Evolutionary conservation across 495 filamentous ascomycete genomes (phyloP).

Genomic region (Daldinia bambusicola): DNA sequence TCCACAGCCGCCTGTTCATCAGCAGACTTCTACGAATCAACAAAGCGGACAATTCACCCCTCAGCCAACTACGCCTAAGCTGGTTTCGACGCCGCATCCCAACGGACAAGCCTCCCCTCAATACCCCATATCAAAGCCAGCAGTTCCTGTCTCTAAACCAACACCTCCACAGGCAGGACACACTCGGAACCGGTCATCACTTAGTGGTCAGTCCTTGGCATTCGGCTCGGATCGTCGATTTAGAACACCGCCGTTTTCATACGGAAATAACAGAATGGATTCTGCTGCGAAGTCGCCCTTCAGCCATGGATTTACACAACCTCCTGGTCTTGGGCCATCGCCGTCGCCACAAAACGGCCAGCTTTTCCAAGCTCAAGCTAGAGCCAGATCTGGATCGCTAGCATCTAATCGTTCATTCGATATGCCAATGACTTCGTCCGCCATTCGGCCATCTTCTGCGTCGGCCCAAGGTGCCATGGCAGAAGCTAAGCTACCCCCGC

Average conservation of each 20-base stretch:
- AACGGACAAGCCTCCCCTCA: slow-evolving; percentile 28
- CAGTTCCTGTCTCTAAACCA: slow-evolving; percentile 31
- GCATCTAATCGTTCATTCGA: slow-evolving; percentile 49
- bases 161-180: slow-evolving; percentile 42
- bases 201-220: slow-evolving; percentile 37
- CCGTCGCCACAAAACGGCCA: slow-evolving; percentile 48
- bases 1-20: slow-evolving; percentile 6
- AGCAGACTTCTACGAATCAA: not conserved
- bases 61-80: slow-evolving; percentile 7
- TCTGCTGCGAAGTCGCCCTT: slow-evolving; percentile 47
- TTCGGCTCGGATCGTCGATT: slow-evolving; percentile 46
- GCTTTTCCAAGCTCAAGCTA: slow-evolving; percentile 48
- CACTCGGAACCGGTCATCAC: slow-evolving; percentile 44
- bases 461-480: slow-evolving; percentile 42
- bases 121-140: slow-evolving; percentile 36
- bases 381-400: slow-evolving; percentile 45
- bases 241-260: slow-evolving; percentile 49
- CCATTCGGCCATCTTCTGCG: slow-evolving; percentile 44
- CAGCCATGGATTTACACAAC: slow-evolving; percentile 46
- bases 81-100: slow-evolving; percentile 9
- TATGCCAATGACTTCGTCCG: slow-evolving; percentile 49
- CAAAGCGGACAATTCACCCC: not conserved
- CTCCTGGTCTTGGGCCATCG: slow-evolving; percentile 46
- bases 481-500: slow-evolving; percentile 31
- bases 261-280: slow-evolving; percentile 41